Conservation (phyloP, 2,329 filamentous ascomycete species). For the Trichophyton mentagrophytes region DNA sequence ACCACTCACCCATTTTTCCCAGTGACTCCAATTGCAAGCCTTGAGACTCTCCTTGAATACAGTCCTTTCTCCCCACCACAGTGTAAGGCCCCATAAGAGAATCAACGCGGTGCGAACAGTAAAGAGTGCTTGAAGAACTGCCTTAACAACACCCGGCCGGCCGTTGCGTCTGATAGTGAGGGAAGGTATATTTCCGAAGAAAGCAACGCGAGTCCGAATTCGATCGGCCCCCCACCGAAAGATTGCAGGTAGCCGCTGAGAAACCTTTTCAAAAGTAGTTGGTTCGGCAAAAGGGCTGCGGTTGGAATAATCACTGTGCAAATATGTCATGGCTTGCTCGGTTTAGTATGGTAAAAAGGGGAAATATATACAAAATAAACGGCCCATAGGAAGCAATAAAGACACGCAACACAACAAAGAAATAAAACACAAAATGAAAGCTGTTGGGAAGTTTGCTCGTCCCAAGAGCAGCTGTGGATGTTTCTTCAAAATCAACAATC, state of each 20-base stretch:
- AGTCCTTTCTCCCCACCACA: conserved; percentile 78
- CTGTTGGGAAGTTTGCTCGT: no score
- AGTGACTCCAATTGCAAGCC: conserved; percentile 67
- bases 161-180: conserved; percentile 13
- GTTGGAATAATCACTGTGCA: conserved; percentile 2
- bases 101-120: conserved; percentile 53
- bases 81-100: conserved; percentile 57
- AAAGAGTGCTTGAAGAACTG: conserved; percentile 15
- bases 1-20: conserved; percentile 79
- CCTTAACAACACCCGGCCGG: conserved; percentile 11
- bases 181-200: conserved; percentile 7
- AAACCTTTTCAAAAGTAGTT: conserved; percentile 5
- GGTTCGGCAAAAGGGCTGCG: conserved; percentile 13
- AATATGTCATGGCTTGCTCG: conserved; percentile 2
- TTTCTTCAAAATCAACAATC: no score
- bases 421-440: no score
- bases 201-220: neutral
- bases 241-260: neutral
- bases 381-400: no score
- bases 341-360: neutral
- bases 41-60: conserved; percentile 59
- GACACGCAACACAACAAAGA: no score
- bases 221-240: neutral
- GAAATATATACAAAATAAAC: neutral
- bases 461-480: no score